phyloP scores from a whole-genome alignment of 1,284 basidiomycete genomes.

The Cutaneotrichosporon mucoides region DNA sequence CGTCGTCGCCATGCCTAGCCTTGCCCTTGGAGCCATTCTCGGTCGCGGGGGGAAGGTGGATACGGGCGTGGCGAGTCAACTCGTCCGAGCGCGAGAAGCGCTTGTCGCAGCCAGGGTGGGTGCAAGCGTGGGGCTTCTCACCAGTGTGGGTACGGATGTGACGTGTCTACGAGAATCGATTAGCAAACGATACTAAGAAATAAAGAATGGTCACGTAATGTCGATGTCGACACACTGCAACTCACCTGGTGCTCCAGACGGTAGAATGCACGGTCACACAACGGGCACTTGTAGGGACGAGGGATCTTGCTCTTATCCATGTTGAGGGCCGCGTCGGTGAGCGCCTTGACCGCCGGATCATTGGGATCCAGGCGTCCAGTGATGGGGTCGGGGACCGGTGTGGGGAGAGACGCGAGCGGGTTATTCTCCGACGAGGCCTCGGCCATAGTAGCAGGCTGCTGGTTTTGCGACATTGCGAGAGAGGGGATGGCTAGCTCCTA shows the following conservation, averaged over 20 bases:
- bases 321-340: conserved; percentile 50
- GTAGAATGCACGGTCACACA: conserved; percentile 87
- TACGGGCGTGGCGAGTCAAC: conserved; percentile 90
- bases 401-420: conserved; percentile 20
- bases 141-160: conserved; percentile 98
- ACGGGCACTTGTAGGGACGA: conserved; percentile 89
- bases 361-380: conserved; percentile 51
- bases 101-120: conserved; percentile 92
- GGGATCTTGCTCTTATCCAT: conserved; percentile 57
- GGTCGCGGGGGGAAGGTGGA: conserved; percentile 60
- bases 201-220: not conserved
- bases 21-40: conserved; percentile 25
- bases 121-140: conserved; percentile 94
- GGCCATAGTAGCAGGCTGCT: conserved; percentile 12
- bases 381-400: conserved; percentile 46
- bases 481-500: not conserved
- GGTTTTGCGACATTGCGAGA: conserved; percentile 5
- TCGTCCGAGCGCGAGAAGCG: conserved; percentile 97
- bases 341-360: conserved; percentile 50
- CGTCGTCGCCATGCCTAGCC: conserved; percentile 1
- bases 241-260: conserved; percentile 85
- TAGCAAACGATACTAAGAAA: not conserved
- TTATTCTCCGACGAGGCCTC: conserved; percentile 13
- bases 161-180: conserved; percentile 66
- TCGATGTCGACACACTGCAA: conserved; percentile 13